Conservation (phyloP, 176 grass and related monocot genomes). For the Lolium multiflorum region DNA sequence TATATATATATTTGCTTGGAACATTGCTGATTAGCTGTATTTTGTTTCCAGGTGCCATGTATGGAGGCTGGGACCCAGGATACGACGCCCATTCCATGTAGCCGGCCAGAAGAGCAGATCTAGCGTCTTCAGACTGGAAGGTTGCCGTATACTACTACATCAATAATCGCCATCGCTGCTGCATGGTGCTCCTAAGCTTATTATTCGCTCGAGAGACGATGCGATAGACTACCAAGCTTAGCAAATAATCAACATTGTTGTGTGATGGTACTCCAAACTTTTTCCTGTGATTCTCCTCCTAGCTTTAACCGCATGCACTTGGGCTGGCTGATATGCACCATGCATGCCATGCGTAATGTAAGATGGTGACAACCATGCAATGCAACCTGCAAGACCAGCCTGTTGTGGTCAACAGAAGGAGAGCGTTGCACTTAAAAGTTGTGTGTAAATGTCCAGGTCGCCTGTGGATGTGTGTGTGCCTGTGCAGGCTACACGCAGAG, state of each 20-base stretch:
- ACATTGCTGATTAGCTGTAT: neutral
- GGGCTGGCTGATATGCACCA: too few species aligned
- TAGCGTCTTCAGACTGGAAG: neutral
- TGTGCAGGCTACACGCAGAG: neutral
- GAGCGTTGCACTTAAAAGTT: slow-evolving; percentile 19
- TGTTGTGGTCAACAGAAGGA: slow-evolving; percentile 29
- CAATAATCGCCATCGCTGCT: neutral
- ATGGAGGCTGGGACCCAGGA: neutral
- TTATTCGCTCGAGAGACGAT: neutral
- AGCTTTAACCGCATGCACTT: too few species aligned
- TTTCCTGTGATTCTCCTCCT: neutral
- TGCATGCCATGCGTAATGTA: too few species aligned
- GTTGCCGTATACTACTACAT: neutral
- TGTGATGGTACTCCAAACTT: neutral
- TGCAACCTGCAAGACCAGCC: neutral
- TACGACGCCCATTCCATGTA: neutral
- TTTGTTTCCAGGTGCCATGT: slow-evolving; percentile 17
- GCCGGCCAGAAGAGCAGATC: neutral
- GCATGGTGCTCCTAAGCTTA: neutral
- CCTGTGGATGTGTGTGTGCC: neutral
- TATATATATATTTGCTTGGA: neutral
- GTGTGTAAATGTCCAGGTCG: neutral
- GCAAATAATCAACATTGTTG: neutral
- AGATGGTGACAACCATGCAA: too few species aligned
- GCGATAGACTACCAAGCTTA: neutral